Conservation (phyloP, 305 asterid species). For the Solanum chacoense region DNA sequence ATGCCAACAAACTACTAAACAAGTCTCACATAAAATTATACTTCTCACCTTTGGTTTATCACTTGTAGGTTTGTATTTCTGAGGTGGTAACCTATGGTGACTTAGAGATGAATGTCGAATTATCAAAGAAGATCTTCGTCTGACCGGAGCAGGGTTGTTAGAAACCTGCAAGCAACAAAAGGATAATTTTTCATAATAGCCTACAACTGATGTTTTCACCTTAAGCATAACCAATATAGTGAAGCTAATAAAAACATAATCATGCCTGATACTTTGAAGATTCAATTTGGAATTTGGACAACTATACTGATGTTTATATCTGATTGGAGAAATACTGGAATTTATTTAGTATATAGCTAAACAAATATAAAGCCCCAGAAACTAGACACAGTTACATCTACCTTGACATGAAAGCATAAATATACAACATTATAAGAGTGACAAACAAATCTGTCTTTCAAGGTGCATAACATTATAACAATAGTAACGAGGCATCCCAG, state of each 20-base stretch:
- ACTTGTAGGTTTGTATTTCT: conserved; percentile 16
- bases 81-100: conserved; percentile 13
- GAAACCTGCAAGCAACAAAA: conserved; percentile 18
- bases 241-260: background rate
- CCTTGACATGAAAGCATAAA: background rate
- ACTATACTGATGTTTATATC: background rate
- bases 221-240: background rate
- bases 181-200: background rate
- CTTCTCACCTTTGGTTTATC: conserved; percentile 41
- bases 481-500: background rate
- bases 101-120: conserved; percentile 20
- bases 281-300: background rate
- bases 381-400: background rate
- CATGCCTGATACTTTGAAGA: background rate
- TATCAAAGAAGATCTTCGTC: too few relatives aligned
- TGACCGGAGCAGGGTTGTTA: conserved; percentile 18
- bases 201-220: background rate
- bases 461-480: background rate
- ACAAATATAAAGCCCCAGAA: background rate
- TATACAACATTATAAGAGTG: background rate
- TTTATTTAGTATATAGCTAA: too few relatives aligned
- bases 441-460: background rate
- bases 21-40: background rate
- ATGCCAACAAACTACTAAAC: background rate
- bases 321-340: background rate